These are phyloP conservation scores for Inga oerstediana DNA, from an alignment of 306 rosid species.

Conservation along the genomic window DNA sequence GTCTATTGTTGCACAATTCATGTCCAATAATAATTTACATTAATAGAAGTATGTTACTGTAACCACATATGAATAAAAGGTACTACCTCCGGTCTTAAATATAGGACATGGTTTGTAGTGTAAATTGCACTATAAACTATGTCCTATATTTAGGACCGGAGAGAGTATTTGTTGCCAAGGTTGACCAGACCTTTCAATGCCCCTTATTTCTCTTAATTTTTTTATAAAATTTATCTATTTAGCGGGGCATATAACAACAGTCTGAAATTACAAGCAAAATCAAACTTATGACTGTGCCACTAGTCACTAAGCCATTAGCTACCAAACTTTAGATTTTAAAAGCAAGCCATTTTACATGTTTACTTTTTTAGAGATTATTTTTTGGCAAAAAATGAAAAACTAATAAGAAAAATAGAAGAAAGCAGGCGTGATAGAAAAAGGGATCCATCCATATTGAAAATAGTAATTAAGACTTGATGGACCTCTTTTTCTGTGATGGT, in stretches of 20 bases:
- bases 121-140: too few species aligned
- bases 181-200: not conserved
- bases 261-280: too few species aligned
- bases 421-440: not conserved
- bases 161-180: not conserved
- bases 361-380: not conserved
- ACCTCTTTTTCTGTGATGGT: not conserved
- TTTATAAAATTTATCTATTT: too few species aligned
- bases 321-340: not conserved
- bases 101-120: too few species aligned
- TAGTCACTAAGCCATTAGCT: too few species aligned
- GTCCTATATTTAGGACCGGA: too few species aligned
- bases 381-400: not conserved
- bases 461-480: not conserved
- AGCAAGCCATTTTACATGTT: not conserved
- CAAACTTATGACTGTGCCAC: too few species aligned
- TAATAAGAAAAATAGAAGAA: not conserved
- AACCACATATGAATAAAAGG: too few species aligned
- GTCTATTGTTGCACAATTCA: not conserved
- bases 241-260: too few species aligned
- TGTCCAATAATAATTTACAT: not conserved
- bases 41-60: not conserved
- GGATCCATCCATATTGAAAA: not conserved
- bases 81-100: slow-evolving; percentile 29
- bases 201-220: not conserved